Percentiles rank a stretch among this genome's conserved stretches.
These are phyloP conservation scores for Picochlorum sp. DNA, from an alignment of 139 green algal species.

Conservation along the genomic window DNA sequence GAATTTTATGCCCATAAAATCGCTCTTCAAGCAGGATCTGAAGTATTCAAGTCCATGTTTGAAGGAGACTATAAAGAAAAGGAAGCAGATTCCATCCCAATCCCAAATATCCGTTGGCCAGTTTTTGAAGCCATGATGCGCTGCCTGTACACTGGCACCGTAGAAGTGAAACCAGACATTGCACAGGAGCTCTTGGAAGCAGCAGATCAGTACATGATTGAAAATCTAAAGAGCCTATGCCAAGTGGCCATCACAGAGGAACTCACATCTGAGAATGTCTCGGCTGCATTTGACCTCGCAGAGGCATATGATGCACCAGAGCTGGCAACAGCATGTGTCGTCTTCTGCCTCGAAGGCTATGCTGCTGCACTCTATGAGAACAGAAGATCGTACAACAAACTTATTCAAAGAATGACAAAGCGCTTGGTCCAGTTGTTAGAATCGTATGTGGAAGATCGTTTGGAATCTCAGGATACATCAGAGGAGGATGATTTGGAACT, in stretches of 20 bases:
- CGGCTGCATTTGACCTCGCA: constrained; percentile 62
- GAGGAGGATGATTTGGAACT: background rate
- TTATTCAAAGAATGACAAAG: background rate
- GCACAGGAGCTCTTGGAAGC: constrained; percentile 64
- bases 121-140: constrained; percentile 87
- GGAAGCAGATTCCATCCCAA: constrained; percentile 73
- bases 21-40: constrained; percentile 76
- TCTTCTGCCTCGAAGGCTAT: constrained; percentile 74
- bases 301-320: constrained; percentile 76
- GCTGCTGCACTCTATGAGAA: background rate
- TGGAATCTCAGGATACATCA: background rate
- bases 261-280: constrained; percentile 72
- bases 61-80: constrained; percentile 79
- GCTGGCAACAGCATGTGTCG: constrained; percentile 67
- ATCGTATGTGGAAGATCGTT: background rate
- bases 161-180: constrained; percentile 54
- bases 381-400: background rate
- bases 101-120: constrained; percentile 82
- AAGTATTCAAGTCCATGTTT: constrained; percentile 94
- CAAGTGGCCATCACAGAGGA: constrained; percentile 68
- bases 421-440: background rate
- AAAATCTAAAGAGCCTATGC: constrained; percentile 87
- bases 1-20: constrained; percentile 87
- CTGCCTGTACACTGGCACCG: constrained; percentile 84
- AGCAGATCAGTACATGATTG: constrained; percentile 93